These are phyloP conservation scores for Alternaria tenuissima DNA, from an alignment of 2,329 filamentous ascomycete genomes.

Conservation along the genomic window DNA sequence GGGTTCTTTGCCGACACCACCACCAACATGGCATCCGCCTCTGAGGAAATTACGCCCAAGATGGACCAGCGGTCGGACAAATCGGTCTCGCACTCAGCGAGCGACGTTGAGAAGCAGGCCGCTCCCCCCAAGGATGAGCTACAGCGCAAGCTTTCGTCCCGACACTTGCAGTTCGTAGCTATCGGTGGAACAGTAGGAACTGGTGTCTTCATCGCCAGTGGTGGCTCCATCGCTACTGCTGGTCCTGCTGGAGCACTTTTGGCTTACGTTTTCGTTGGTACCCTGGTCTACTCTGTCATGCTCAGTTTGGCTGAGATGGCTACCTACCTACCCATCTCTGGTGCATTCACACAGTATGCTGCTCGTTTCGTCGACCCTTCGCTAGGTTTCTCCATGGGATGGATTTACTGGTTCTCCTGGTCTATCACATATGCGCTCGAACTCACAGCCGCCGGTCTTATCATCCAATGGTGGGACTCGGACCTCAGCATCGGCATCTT, in stretches of 20 bases:
- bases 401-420: constrained; percentile 86
- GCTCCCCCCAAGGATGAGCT: constrained; percentile 36
- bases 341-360: constrained; percentile 79
- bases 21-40: constrained; percentile 33
- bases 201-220: constrained; percentile 63
- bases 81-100: constrained; percentile 38
- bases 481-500: constrained; percentile 73
- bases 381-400: constrained; percentile 79
- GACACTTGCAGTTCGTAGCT: constrained; percentile 52
- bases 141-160: constrained; percentile 48
- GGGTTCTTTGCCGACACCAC: constrained; percentile 17
- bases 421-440: constrained; percentile 76
- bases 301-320: constrained; percentile 71
- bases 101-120: constrained; percentile 49
- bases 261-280: constrained; percentile 64
- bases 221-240: constrained; percentile 56
- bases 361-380: constrained; percentile 76
- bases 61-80: constrained; percentile 43
- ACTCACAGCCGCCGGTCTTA: constrained; percentile 74
- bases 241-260: constrained; percentile 59
- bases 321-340: constrained; percentile 77
- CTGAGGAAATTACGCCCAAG: constrained; percentile 38
- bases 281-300: constrained; percentile 80
- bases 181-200: constrained; percentile 59
- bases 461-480: constrained; percentile 77